phyloP scores from a whole-genome alignment of 1,284 basidiomycete species.

The Xanthoconium separans region DNA sequence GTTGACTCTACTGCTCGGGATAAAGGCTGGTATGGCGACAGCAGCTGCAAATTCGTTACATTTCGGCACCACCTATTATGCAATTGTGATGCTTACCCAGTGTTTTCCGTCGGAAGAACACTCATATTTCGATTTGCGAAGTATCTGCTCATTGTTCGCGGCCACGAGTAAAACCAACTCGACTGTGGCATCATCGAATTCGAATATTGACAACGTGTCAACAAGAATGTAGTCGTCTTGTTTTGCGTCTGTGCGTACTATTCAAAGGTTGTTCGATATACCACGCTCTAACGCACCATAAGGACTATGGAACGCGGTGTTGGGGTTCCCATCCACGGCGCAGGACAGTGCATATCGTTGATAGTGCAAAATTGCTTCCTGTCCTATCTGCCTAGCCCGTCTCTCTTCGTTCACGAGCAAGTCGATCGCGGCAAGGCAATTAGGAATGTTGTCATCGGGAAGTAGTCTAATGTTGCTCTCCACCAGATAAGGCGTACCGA shows the following conservation, averaged over 20 bases:
- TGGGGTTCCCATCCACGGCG: conserved; percentile 52
- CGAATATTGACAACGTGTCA: conserved; percentile 38
- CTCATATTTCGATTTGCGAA: conserved; percentile 40
- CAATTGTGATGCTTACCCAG: conserved; percentile 41
- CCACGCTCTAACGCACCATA: conserved; percentile 35
- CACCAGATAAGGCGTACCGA: conserved; percentile 46
- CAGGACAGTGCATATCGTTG: conserved; percentile 47
- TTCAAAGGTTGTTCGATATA: conserved; percentile 3
- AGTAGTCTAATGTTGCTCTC: conserved; percentile 54
- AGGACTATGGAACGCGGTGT: conserved; percentile 51
- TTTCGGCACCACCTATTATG: background rate
- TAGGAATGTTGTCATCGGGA: conserved; percentile 31
- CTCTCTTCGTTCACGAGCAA: conserved; percentile 43
- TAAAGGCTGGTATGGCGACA: conserved; percentile 16
- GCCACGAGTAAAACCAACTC: conserved; percentile 50
- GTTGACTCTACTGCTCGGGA: background rate
- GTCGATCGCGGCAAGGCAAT: conserved; percentile 32
- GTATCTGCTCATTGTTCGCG: conserved; percentile 36
- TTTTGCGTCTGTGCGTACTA: conserved; percentile 29
- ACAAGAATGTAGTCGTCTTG: conserved; percentile 48
- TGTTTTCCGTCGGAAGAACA: conserved; percentile 36
- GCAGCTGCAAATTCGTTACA: conserved; percentile 8
- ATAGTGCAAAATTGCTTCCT: conserved; percentile 38
- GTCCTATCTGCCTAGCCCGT: conserved; percentile 37
- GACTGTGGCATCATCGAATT: conserved; percentile 24